A percentile compares a stretch with the other conserved stretches of the same genome.
Evolutionary conservation across 768 basidiomycete species (phyloP).

Genomic region (Lentinula sp.): DNA sequence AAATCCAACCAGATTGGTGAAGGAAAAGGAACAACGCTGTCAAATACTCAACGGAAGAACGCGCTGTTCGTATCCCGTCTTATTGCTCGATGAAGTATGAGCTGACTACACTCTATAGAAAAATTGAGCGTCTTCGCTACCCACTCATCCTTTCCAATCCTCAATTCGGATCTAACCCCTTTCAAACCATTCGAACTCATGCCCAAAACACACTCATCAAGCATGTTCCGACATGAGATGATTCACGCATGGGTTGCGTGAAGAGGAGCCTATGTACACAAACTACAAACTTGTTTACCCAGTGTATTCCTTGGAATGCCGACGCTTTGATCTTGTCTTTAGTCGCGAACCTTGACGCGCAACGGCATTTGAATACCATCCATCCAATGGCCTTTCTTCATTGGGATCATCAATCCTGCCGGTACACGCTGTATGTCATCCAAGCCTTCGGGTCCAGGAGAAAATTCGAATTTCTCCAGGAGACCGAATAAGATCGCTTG

Average conservation of each 20-base stretch:
- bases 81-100: not conserved
- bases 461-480: conserved; percentile 31
- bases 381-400: not conserved
- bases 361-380: not conserved
- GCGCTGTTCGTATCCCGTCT: conserved; percentile 40
- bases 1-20: conserved; percentile 60
- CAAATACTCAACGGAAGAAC: conserved; percentile 57
- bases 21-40: conserved; percentile 53
- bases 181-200: conserved; percentile 73
- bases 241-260: not conserved
- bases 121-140: conserved; percentile 61
- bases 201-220: conserved; percentile 72
- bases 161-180: conserved; percentile 63
- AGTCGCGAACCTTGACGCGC: not conserved
- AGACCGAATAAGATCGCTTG: conserved; percentile 34
- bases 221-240: conserved; percentile 20
- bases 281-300: too few species aligned
- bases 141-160: conserved; percentile 65
- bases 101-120: conserved; percentile 27
- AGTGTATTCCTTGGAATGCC: too few species aligned
- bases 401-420: not conserved
- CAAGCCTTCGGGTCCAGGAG: conserved; percentile 13
- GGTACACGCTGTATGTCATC: conserved; percentile 2
- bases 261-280: too few species aligned
- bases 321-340: not conserved